Percentiles rank a stretch among this genome's conserved stretches.
phyloP scores from a whole-genome alignment of 352 stramenopile species.

The Phytopythium kandeliae region DNA sequence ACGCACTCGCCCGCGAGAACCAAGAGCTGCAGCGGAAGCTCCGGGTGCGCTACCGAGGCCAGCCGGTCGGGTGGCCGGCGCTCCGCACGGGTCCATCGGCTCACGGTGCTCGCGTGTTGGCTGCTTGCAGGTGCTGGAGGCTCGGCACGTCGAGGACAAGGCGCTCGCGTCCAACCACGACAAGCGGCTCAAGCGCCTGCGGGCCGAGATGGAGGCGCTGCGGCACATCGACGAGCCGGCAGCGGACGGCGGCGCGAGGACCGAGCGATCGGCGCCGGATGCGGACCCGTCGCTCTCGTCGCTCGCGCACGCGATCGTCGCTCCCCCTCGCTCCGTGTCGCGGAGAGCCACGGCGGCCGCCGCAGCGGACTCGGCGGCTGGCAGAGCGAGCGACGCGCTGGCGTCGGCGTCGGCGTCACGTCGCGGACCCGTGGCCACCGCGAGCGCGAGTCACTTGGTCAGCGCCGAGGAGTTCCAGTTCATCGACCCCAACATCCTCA shows the following conservation, averaged over 20 bases:
- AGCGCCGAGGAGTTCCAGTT: slow-evolving; percentile 50
- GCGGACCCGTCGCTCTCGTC: neutral
- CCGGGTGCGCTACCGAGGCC: too few species aligned
- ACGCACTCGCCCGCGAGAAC: slow-evolving; percentile 61
- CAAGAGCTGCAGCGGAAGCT: slow-evolving; percentile 64
- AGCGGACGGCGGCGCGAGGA: neutral
- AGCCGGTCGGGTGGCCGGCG: too few species aligned
- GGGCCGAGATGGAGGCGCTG: slow-evolving; percentile 67
- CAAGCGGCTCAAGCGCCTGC: slow-evolving; percentile 63
- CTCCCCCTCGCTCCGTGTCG: neutral
- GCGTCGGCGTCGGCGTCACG: too few species aligned
- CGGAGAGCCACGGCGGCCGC: neutral
- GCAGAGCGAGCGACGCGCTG: neutral
- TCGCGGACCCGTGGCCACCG: neutral
- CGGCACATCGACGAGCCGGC: slow-evolving; percentile 63
- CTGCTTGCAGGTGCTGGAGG: slow-evolving; percentile 43
- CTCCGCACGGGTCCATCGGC: too few species aligned
- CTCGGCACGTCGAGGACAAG: slow-evolving; percentile 55
- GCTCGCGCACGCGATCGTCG: neutral
- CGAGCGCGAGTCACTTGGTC: slow-evolving; percentile 19
- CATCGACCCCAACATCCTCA: slow-evolving; percentile 76
- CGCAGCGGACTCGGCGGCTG: neutral
- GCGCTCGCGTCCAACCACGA: slow-evolving; percentile 42
- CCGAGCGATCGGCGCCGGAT: neutral
- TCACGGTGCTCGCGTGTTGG: neutral